Evolutionary conservation across 495 filamentous ascomycete species (phyloP), one percentile per base, ranked within the genome.

Genomic region (Ascodesmis nigricans): DNA sequence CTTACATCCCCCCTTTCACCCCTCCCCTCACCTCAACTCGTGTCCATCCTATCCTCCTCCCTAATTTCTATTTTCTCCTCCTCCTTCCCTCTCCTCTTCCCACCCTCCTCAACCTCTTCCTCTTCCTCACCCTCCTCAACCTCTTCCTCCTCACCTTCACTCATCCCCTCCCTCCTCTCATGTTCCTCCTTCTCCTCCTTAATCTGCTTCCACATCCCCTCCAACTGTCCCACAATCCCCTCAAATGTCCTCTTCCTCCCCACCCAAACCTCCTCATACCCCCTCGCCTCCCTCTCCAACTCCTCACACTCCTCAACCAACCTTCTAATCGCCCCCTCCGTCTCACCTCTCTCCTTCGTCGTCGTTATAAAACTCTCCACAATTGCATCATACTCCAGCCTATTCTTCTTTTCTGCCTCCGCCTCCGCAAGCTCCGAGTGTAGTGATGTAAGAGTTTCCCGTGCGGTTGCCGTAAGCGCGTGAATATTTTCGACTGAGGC

Each of bases 151-250:
- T 35, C 3, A 10, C 18, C 32, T 3, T 22, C 4, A 37, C 19
- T 38, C 39, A 41, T 36, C 6, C 20, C 20, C 21, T 41, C 67
- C 36, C 65, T 60, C 27, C 68, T 53, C 49, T 73, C 45, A 29
- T 50, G 47, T 56, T 92, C 87, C 53, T 95, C 87, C 55, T 93
- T 93, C 61, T 93, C 82, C 54, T 93, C 82, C 26, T 79, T 69
- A 44, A 97, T 95, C 46, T 91, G 58, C 21, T 73, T 66, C 31
- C 82, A 63, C 44, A 95, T 63, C 40, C 78, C 64, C 70, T 75
- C 77, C 3, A 81, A 77, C 60, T 95, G 83, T 24, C 82, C 80
- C 38, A 92, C 77, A 49, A 97, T 87, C 42, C 69, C 63, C 8
- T 73, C 77, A 55, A 95, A 97, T 56, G 91, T 81, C 46, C 76